phyloP scores from a whole-genome alignment of 176 grass and related monocot genomes.

The Pontederia crassipes region DNA sequence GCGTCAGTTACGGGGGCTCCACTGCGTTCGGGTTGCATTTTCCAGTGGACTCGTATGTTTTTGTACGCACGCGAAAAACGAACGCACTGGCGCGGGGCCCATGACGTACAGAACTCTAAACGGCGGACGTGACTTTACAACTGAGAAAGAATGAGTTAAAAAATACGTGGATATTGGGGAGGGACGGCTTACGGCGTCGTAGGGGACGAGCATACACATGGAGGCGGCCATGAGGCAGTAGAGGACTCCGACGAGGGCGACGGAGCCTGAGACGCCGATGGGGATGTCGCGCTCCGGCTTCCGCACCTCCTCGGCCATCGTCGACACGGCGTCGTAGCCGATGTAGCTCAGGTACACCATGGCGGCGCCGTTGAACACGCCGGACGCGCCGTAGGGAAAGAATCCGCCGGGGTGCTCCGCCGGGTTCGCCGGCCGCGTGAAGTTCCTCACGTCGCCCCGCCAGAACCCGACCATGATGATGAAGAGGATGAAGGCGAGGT shows the following conservation, averaged over 20 bases:
- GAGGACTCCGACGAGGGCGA: slow-evolving; percentile 63
- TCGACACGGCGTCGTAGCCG: slow-evolving; percentile 97
- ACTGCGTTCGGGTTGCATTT: too few relatives aligned
- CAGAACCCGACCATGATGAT: slow-evolving; percentile 70
- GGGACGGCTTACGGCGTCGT: slow-evolving; percentile 53
- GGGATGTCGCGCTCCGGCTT: slow-evolving; percentile 71
- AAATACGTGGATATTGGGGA: too few relatives aligned
- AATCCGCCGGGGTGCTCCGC: slow-evolving; percentile 42
- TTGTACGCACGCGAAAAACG: too few relatives aligned
- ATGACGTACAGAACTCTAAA: too few relatives aligned
- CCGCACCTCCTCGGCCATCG: slow-evolving; percentile 96
- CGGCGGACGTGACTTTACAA: too few relatives aligned
- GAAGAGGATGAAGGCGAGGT: slow-evolving; percentile 84
- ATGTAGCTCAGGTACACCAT: slow-evolving; percentile 98
- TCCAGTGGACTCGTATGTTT: too few relatives aligned
- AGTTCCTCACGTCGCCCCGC: slow-evolving; percentile 54
- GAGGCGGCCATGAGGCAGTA: slow-evolving; percentile 98
- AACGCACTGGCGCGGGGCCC: too few relatives aligned
- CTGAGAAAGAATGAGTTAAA: neutral
- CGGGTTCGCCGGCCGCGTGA: slow-evolving; percentile 53
- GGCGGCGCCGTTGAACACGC: slow-evolving; percentile 82
- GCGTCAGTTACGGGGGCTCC: too few relatives aligned
- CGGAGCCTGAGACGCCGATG: slow-evolving; percentile 72
- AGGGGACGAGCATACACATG: slow-evolving; percentile 92
- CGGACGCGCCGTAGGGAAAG: slow-evolving; percentile 56